Percentiles rank a stretch among this genome's conserved stretches.
Conservation (phyloP, 768 basidiomycete genomes). For the Chlorophyllum brunneum region DNA sequence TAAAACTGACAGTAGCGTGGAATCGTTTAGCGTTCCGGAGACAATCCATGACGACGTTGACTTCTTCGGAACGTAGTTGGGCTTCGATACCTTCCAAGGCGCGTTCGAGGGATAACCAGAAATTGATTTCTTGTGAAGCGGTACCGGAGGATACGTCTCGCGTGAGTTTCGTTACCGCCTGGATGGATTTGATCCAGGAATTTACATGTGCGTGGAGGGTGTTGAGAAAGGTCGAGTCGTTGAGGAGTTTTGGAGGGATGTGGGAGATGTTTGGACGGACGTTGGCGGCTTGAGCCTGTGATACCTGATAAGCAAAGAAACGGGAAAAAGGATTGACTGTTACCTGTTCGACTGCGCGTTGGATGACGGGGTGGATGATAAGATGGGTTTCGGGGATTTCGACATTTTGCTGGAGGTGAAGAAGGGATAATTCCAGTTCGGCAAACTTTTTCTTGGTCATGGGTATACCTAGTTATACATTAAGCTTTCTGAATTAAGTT, state of each 20-base stretch:
- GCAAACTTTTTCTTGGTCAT: conserved; percentile 99
- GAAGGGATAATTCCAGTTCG: conserved; percentile 88
- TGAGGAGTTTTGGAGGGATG: conserved; percentile 69
- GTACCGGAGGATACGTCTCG: conserved; percentile 93
- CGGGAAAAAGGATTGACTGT: too few species aligned
- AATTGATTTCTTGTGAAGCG: conserved; percentile 98
- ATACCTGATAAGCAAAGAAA: background rate
- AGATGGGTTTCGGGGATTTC: conserved; percentile 98
- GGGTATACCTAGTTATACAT: conserved; percentile 65
- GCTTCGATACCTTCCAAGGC: conserved; percentile 91
- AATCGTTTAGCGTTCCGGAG: conserved; percentile 95
- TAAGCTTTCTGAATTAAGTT: background rate
- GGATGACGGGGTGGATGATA: conserved; percentile 85
- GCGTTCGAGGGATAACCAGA: conserved; percentile 94
- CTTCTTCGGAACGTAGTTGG: conserved; percentile 89
- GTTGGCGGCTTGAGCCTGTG: conserved; percentile 44
- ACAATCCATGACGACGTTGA: conserved; percentile 90
- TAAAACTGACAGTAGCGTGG: conserved; percentile 95
- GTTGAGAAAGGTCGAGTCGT: conserved; percentile 91
- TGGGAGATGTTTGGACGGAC: conserved; percentile 72
- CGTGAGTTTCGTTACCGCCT: conserved; percentile 92
- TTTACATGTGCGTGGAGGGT: conserved; percentile 92
- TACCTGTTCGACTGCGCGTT: conserved; percentile 78
- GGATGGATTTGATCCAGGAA: conserved; percentile 97
- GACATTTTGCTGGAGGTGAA: conserved; percentile 97